Base-by-base conservation (phyloP, 352 stramenopile species). In the Pythium vanterpoolii region DNA sequence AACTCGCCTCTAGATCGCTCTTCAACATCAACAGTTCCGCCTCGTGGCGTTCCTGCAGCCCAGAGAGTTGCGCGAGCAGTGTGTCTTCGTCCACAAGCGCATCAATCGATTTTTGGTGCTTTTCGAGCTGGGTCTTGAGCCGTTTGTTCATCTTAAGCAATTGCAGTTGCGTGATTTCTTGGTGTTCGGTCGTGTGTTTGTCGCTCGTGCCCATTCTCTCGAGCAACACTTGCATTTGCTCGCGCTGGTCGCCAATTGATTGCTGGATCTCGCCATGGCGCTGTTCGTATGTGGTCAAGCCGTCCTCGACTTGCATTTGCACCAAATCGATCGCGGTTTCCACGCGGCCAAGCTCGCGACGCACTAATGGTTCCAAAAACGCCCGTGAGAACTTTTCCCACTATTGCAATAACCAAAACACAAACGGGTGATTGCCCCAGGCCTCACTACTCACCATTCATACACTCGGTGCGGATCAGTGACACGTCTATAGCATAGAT, bases 11-110 rank as follows among this genome's bases (percentile, higher is more conserved):
- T 7, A 71, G 56, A 7, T 79, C 74, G 13, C 76, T 59, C 42
- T 56, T 64, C 5, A 68, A 40, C 52, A 67, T 70, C 0, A 26
- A 24, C 5, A 85, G 47, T 21, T 85, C 76, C 11, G 56, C 62
- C 13, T 85, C 79, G 19, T 74, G 79, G 13, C 76, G 68, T 54
- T 89, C 79, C 38, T 89, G 74, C 0, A 86, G 53, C 7, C 66
- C 48, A 6, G 74, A 68, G 11, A 86, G 59, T 53, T 85, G 76
- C 47, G 71, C 65, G 72, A 85, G 76, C 16, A 89, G 60, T 21
- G 69, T 66, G 19, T 89, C 79, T 33, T 89, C 79, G 30, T 77
- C 77, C 11, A 86, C 69, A 18, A 40, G 27, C 36, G 21, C 31
- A 3, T 48, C 42, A 0, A 55, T 28, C 4, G 40, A 27, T 27